These are phyloP conservation scores for Chytriomyces sp. DNA, from an alignment of 192 early-diverging fungal genomes.

Conservation along the genomic window DNA sequence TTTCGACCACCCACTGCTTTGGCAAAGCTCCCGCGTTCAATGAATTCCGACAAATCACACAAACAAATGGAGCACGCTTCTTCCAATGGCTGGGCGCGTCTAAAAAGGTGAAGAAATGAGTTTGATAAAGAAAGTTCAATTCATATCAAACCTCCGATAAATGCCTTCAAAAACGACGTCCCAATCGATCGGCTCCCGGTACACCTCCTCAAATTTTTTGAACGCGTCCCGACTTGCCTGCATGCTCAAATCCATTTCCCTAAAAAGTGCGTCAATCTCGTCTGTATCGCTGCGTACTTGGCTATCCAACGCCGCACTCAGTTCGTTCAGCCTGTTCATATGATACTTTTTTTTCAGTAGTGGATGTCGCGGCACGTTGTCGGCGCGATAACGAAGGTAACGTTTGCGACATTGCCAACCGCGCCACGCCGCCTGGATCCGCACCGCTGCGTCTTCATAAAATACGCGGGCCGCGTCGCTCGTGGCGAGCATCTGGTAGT, in stretches of 20 bases:
- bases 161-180: slow-evolving; percentile 6
- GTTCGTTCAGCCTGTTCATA: background rate
- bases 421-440: slow-evolving; percentile 21
- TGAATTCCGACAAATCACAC: background rate
- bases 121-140: background rate
- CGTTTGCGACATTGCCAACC: background rate
- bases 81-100: background rate
- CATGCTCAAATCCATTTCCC: slow-evolving; percentile 15
- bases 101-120: background rate
- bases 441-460: background rate
- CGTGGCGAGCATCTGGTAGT: slow-evolving; percentile 7
- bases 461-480: background rate
- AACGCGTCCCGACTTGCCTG: slow-evolving; percentile 6
- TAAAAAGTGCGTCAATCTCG: background rate
- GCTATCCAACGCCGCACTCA: background rate
- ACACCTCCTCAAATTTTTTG: slow-evolving; percentile 5
- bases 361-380: slow-evolving; percentile 7
- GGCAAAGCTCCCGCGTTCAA: background rate
- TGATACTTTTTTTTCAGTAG: slow-evolving; percentile 3
- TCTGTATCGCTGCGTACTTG: background rate
- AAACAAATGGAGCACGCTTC: slow-evolving; percentile 22
- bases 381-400: background rate
- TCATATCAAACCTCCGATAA: background rate
- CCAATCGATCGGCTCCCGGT: slow-evolving; percentile 1
- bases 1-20: background rate